These are phyloP conservation scores for Diaporthe citrichinensis DNA, from an alignment of 2,329 filamentous ascomycete species.

Conservation along the genomic window DNA sequence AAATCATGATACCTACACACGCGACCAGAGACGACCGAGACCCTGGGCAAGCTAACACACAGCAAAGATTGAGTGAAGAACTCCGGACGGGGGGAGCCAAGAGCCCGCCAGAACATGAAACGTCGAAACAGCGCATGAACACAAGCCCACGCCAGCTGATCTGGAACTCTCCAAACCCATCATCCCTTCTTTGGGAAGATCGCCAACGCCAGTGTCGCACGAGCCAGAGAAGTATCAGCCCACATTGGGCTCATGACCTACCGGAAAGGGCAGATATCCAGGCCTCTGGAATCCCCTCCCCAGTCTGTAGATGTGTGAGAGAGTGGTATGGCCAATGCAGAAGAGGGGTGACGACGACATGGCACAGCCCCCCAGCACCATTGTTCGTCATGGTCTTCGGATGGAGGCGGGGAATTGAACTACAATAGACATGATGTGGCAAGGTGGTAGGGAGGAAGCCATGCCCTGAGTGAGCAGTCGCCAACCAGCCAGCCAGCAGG, in stretches of 20 bases:
- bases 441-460: neutral
- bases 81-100: neutral
- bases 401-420: neutral
- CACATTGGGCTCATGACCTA: neutral
- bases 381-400: neutral
- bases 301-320: neutral
- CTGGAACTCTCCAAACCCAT: neutral
- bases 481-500: neutral
- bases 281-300: neutral
- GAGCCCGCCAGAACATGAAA: constrained; percentile 19
- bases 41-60: neutral
- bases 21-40: neutral
- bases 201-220: constrained; percentile 27
- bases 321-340: neutral
- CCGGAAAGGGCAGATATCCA: constrained; percentile 1
- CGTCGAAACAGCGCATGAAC: constrained; percentile 26
- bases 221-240: constrained; percentile 5
- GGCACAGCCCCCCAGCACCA: neutral
- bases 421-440: neutral
- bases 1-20: constrained; percentile 8
- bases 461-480: neutral
- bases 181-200: constrained; percentile 18
- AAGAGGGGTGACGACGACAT: neutral
- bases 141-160: constrained; percentile 12
- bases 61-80: neutral